Base-by-base conservation (phyloP, 2,329 filamentous ascomycete species). In the Paecilomyces dactylethromorphus region DNA sequence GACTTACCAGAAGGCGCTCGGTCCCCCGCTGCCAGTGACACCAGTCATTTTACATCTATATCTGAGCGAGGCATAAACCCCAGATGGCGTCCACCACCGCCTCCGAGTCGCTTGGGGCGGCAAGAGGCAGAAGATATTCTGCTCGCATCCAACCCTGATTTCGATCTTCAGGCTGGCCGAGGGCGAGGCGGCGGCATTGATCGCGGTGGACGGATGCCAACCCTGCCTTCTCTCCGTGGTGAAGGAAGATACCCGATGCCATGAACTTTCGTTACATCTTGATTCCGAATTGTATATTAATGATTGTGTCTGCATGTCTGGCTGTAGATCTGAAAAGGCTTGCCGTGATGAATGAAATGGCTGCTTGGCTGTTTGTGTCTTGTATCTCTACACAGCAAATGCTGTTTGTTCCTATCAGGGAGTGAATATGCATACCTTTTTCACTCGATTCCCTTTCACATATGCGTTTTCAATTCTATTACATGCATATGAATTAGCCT, bases 51-150 rank as follows among this genome's bases (percentile, higher is more conserved):
- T 75, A 97, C 93, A 1, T 94, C 90, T 11, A 88, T 97, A 53
- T 93, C 89, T 0, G 92, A 97, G 74, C 84, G 93, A 33, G 89
- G 90, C 1, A 79, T 97, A 57, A 97, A 97, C 72, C 93, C 92
- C 6, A 87, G 87, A 60, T 97, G 93, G 92, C 85, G 78, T 67
- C 65, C 79, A 73, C 63, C 76, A 65, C 65, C 77, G 68, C 69
- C 76, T 58, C 77, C 75, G 21, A 73, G 77, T 39, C 76, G 78
- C 45, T 73, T 76, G 57, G 79, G 79, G 24, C 75, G 78, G 22
- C 82, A 81, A 68, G 79, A 84, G 66, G 83, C 84, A 60, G 85
- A 88, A 65, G 90, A 95, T 65, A 81, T 92, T 55, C 77, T 96
- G 45, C 79, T 96, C 60, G 86, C 87, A 67, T 86, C 81, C 52